A percentile compares a stretch with the other conserved stretches of the same genome.
phyloP scores from a whole-genome alignment of 441 rosid genomes.

The Syzygium malaccense region DNA sequence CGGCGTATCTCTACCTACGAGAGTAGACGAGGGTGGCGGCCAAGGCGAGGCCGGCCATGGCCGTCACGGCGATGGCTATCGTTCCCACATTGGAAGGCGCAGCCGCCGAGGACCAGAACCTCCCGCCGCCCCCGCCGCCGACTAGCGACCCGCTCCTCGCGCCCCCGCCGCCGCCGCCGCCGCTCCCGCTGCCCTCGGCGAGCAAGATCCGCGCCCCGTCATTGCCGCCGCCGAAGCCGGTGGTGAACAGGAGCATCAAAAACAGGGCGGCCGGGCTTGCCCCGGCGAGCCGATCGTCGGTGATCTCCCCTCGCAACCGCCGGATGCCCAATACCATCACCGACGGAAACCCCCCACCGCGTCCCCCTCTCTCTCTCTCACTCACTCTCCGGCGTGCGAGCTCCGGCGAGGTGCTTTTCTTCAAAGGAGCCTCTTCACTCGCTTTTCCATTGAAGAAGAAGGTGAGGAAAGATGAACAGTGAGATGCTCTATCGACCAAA shows the following conservation, averaged over 20 bases:
- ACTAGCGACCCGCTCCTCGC: conserved; percentile 7
- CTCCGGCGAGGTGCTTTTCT: background rate
- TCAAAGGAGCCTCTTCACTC: background rate
- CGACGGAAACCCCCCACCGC: conserved; percentile 9
- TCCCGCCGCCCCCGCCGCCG: conserved; percentile 17
- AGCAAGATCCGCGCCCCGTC: conserved; percentile 39
- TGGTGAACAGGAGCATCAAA: conserved; percentile 22
- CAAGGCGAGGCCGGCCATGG: conserved; percentile 72
- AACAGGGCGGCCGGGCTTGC: background rate
- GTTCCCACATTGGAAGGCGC: conserved; percentile 40
- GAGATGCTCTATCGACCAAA: background rate
- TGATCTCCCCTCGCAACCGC: conserved; percentile 10
- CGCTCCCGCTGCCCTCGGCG: conserved; percentile 35
- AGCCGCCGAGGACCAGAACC: conserved; percentile 37
- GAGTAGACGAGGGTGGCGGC: conserved; percentile 52
- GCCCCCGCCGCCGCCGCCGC: background rate
- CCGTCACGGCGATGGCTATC: conserved; percentile 59
- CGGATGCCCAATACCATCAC: conserved; percentile 35
- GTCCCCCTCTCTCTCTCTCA: background rate
- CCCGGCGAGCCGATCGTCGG: background rate
- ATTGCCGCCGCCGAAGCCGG: conserved; percentile 7
- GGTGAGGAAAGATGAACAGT: background rate
- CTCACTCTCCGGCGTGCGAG: background rate
- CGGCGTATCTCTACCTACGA: conserved; percentile 37
- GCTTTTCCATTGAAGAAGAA: conserved; percentile 4